Evolutionary conservation across 129 eudicot species (phyloP).

Genomic region (Chrysanthemum lavandulifolium): DNA sequence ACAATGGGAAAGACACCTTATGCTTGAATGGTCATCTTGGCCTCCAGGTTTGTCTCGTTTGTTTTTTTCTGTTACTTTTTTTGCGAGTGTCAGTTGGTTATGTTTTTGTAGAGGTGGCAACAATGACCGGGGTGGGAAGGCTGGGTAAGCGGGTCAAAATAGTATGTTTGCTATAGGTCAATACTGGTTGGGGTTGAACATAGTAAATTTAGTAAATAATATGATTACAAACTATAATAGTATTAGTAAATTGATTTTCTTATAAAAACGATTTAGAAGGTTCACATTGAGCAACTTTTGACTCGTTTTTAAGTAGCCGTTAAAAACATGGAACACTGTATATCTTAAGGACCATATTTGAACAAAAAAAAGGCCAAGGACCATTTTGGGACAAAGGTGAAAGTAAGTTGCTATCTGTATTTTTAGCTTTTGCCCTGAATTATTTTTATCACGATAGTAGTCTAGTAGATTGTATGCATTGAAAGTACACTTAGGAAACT

Average conservation of each 20-base stretch:
- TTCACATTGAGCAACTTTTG: too few species aligned
- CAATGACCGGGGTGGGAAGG: not conserved
- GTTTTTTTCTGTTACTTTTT: not conserved
- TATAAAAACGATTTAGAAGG: not conserved
- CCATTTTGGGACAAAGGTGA: too few species aligned
- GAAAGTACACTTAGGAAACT: not conserved
- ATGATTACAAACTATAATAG: not conserved
- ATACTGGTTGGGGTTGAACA: not conserved
- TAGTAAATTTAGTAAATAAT: not conserved
- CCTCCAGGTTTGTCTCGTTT: conserved; percentile 64
- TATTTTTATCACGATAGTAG: too few species aligned
- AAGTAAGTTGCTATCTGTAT: too few species aligned
- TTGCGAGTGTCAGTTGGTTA: not conserved
- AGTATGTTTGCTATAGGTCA: not conserved
- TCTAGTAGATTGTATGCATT: not conserved
- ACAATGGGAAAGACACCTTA: conserved; percentile 70
- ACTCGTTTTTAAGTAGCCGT: too few species aligned
- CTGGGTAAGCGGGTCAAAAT: too few species aligned
- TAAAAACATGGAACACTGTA: too few species aligned
- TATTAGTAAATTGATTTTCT: not conserved
- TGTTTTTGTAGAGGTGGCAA: conserved; percentile 5
- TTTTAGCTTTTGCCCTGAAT: too few species aligned
- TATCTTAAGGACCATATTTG: too few species aligned
- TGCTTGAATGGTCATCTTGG: conserved; percentile 85
- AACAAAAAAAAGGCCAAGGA: too few species aligned